A percentile compares a stretch with the other conserved stretches of the same genome.
phyloP scores from a whole-genome alignment of 2,329 filamentous ascomycete species.

The Whalleya microplaca region DNA sequence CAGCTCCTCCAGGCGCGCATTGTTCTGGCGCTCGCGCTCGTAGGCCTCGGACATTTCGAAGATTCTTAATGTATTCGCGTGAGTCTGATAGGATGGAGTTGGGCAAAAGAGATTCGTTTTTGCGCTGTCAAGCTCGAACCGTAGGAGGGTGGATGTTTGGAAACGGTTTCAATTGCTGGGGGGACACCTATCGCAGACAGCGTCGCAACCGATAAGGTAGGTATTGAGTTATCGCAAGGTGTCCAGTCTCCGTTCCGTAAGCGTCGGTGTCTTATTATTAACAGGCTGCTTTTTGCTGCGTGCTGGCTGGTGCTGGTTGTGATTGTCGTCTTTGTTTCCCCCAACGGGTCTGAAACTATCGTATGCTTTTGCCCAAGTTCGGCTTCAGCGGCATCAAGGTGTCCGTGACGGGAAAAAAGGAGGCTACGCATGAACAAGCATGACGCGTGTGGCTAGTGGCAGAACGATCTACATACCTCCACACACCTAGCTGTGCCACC shows the following conservation, averaged over 20 bases:
- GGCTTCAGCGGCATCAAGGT: neutral
- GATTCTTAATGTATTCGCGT: conserved; percentile 4
- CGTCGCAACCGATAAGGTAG: neutral
- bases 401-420: conserved; percentile 23
- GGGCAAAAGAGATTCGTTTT: too few species aligned
- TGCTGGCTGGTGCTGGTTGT: too few species aligned
- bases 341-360: neutral
- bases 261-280: neutral
- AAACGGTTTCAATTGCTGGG: too few species aligned
- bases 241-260: neutral
- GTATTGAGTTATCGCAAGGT: too few species aligned
- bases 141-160: too few species aligned
- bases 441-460: conserved; percentile 35
- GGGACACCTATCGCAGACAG: too few species aligned
- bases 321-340: neutral
- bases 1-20: conserved; percentile 89
- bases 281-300: neutral
- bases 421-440: conserved; percentile 25
- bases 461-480: neutral
- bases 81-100: too few species aligned
- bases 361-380: neutral
- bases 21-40: conserved; percentile 88
- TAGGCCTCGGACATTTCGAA: conserved; percentile 72
- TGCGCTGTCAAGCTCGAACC: too few species aligned
- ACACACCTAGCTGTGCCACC: neutral